Base-by-base conservation (phyloP, 192 early-diverging fungal genomes). In the Coemansia pectinata region DNA sequence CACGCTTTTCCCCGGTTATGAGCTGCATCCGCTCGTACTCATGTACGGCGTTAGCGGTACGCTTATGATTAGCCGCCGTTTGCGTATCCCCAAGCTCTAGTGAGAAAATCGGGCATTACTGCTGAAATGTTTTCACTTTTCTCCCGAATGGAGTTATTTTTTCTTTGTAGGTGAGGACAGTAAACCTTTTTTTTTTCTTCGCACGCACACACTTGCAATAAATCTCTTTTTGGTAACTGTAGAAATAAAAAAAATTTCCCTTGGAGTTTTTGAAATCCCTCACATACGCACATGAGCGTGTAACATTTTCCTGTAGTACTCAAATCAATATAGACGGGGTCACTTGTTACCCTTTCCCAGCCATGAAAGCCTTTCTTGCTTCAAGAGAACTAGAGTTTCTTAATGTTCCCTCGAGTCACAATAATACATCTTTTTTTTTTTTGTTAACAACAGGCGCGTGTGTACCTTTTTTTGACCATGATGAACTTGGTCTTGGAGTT, bases 31-130 rank as follows among this genome's bases (percentile, higher is more conserved):
- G n/a, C 73, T 94, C 36, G 90, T 90, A 7, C 73, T 89, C 27
- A 74, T 94, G 71, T 96, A 88, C 76, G 93, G 79, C 6, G 41
- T 94, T 29, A 91, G 89, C 68, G 94, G 94, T 17, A 89, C 92
- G 4, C 73, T 90, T 4, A 91, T 92, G 92, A 90, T 96, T 66
- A 93, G 90, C 83, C 88, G 88, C 33, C 88, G 85, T 1, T 58
- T 94, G 62, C 85, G 88, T 38, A 92, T 94, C 42, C 92, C 92
- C 21, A 94, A 94, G 76, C 87, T 83, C 10, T 93, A 76, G 34
- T 60, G 58, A 19, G n/a, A 38, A 84, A 38, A 12, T 42, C 25
- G 21, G 42, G 38, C 62, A 23, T 38, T 61, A 42, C 38, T 34
- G 42, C 33, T 17, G 19, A 29, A 48, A 31, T 47, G 40, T 45